Percentiles rank a stretch among this genome's conserved stretches.
phyloP scores from a whole-genome alignment of 2,329 filamentous ascomycete species.

The Phaeosphaeria sp. region DNA sequence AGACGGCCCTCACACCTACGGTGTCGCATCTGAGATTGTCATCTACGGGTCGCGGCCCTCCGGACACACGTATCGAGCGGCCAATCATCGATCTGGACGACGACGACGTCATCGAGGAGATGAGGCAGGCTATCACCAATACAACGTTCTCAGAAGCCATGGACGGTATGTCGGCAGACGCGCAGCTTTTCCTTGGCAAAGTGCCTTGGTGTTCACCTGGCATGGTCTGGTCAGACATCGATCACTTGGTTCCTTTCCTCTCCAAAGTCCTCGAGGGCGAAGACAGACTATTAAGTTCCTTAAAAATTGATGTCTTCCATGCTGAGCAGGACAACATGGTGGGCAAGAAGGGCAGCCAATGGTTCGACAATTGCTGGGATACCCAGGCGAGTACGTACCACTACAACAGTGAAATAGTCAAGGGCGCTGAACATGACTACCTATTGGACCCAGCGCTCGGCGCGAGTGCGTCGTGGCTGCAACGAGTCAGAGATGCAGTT shows the following conservation, averaged over 20 bases:
- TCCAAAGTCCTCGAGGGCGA: constrained; percentile 27
- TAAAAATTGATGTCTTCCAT: constrained; percentile 36
- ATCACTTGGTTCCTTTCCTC: constrained; percentile 32
- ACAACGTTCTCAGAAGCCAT: constrained; percentile 35
- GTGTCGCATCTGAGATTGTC: constrained; percentile 4
- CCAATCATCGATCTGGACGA: constrained; percentile 18
- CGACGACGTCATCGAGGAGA: constrained; percentile 24
- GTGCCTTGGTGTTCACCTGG: constrained; percentile 28
- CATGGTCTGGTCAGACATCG: constrained; percentile 32
- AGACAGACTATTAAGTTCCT: constrained; percentile 8
- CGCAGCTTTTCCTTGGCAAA: constrained; percentile 34
- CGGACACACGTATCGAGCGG: not conserved
- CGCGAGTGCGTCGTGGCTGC: constrained; percentile 32
- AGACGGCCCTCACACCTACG: constrained; percentile 18
- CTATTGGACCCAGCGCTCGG: constrained; percentile 37
- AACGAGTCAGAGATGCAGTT: constrained; percentile 31
- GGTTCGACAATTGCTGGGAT: constrained; percentile 37
- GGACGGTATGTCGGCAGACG: constrained; percentile 36
- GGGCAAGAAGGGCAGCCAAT: constrained; percentile 33
- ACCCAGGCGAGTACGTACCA: constrained; percentile 15
- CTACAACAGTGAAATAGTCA: constrained; percentile 26
- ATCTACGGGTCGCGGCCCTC: constrained; percentile 1
- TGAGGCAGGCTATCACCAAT: constrained; percentile 28
- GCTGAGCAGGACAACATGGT: constrained; percentile 37
- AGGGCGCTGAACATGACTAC: constrained; percentile 33